Conservation (phyloP, 2,329 filamentous ascomycete genomes). For the Diplodia scrobiculata region DNA sequence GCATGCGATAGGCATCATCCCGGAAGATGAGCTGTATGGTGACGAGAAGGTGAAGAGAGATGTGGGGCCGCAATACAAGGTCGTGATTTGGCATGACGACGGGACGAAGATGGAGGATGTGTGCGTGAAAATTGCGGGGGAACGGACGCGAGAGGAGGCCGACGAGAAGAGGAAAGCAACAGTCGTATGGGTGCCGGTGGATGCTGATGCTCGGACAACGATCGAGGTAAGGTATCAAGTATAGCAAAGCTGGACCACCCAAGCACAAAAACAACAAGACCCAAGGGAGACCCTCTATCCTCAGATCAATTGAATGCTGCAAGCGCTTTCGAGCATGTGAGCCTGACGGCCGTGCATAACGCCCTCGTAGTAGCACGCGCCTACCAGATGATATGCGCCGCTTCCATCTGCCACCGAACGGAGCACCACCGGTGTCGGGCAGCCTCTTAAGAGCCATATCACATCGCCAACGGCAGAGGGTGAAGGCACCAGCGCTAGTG, state of each 20-base stretch:
- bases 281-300: not conserved
- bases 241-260: not conserved
- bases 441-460: not conserved
- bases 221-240: not conserved
- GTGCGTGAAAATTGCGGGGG: not conserved
- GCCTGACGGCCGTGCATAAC: not conserved
- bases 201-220: not conserved
- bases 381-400: not conserved
- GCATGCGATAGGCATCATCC: no score
- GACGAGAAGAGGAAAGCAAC: not conserved
- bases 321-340: not conserved
- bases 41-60: conserved; percentile 4
- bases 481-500: not conserved
- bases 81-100: conserved; percentile 19
- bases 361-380: conserved; percentile 4
- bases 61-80: conserved; percentile 2
- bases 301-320: not conserved
- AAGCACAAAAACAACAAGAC: not conserved
- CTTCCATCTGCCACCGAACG: not conserved
- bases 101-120: not conserved
- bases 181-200: conserved; percentile 13
- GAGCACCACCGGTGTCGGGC: not conserved
- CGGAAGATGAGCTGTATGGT: not conserved
- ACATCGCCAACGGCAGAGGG: not conserved
- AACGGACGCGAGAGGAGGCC: not conserved